Base-by-base conservation (phyloP, 139 green algal species). In the Gonium pectorale region DNA sequence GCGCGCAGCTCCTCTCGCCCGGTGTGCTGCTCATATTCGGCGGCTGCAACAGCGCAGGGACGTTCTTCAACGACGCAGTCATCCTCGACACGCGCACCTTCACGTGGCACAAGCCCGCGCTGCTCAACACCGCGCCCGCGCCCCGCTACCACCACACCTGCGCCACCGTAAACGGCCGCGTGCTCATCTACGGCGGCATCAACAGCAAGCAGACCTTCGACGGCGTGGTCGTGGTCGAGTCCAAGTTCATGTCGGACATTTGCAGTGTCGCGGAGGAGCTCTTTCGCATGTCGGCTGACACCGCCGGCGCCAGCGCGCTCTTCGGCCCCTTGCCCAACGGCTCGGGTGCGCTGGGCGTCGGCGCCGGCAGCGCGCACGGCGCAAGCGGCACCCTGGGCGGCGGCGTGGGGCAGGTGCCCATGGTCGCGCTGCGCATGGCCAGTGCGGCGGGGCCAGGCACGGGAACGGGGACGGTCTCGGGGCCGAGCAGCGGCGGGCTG, bases 161-260 rank as follows among this genome's bases (percentile, higher is more conserved):
- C 66, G 40, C 33, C 35, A 7, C 86, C 17, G 35, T 91, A 22
- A 81, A 87, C 66, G 83, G 83, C 35, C 64, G 66, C 37, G n/a
- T 46, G 27, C 3, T 88, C 31, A 60, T 93, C 33, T 91, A 93
- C 49, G 90, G 90, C 40, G 90, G 90, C 80, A 91, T 93, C 86
- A 93, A 91, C 82, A 72, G 56, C 77, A 84, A 89, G 86, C 87
- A 93, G 88, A 87, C 90, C 0, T 92, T 91, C 46, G 90, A 93
- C 37, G 83, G 83, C 26, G 75, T 92, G 2, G 88, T 93, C 37
- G 60, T 92, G 33, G 35, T 92, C 31, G 86, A 93, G 64, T 87
- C 83, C 40, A 86, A 78, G 49, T 86, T 86, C 33, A 33, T 72
- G 63, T 38, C 54, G 0, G 90, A 93, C 54, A 73, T 93, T 15